Evolutionary conservation across 352 stramenopile genomes (phyloP).

Genomic region (Phytophthora megakarya): DNA sequence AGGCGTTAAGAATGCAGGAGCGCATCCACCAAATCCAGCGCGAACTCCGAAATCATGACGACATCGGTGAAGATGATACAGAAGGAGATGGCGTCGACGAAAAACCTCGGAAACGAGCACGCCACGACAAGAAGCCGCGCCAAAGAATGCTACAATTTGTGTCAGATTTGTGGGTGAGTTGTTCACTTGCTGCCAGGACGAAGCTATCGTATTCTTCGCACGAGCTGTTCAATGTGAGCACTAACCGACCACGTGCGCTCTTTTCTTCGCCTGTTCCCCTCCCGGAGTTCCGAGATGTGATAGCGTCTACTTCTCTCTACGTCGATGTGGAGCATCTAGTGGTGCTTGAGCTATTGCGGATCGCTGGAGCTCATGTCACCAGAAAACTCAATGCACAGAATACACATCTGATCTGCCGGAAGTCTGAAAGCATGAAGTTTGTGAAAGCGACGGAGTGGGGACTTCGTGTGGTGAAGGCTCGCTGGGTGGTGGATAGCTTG

Average conservation of each 20-base stretch:
- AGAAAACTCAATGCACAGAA: conserved; percentile 58
- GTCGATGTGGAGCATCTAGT: conserved; percentile 65
- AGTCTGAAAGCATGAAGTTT: conserved; percentile 64
- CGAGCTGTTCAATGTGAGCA: conserved; percentile 48
- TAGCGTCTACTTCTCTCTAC: conserved; percentile 69
- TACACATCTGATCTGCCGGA: conserved; percentile 68
- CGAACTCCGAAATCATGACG: not conserved
- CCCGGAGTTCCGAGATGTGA: conserved; percentile 50
- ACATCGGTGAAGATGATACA: conserved; percentile 1
- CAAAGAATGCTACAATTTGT: conserved; percentile 53
- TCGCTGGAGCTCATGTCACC: conserved; percentile 61
- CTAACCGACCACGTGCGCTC: conserved; percentile 48
- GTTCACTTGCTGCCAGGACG: conserved; percentile 52
- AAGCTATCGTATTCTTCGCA: conserved; percentile 58
- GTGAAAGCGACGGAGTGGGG: conserved; percentile 60
- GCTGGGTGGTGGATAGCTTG: conserved; percentile 74
- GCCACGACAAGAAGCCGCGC: conserved; percentile 24
- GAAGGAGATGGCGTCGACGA: not conserved
- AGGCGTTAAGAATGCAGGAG: conserved; percentile 35
- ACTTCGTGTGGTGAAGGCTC: conserved; percentile 57
- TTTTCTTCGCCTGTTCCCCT: conserved; percentile 54
- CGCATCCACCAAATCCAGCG: conserved; percentile 37
- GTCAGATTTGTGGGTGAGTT: conserved; percentile 77
- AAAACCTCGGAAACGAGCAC: conserved; percentile 22
- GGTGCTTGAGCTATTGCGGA: conserved; percentile 53